Evolutionary conservation across 2,329 filamentous ascomycete genomes (phyloP).

Genomic region (Aspergillus sp.): DNA sequence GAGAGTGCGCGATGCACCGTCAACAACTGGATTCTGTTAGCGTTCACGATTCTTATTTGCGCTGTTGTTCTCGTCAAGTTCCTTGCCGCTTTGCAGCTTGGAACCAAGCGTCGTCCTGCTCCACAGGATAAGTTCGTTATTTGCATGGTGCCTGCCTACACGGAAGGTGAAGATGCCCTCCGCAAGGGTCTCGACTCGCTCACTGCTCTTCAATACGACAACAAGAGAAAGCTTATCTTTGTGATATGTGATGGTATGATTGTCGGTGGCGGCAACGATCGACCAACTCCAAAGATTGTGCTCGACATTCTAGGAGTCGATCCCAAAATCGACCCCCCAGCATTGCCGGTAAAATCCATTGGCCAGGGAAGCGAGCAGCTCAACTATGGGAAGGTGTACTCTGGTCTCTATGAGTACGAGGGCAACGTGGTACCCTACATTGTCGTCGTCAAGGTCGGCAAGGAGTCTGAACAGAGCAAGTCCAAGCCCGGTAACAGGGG

Average conservation of each 20-base stretch:
- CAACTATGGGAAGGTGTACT: slow-evolving; percentile 98
- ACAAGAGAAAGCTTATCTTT: slow-evolving; percentile 81
- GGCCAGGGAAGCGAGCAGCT: slow-evolving; percentile 88
- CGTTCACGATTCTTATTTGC: slow-evolving; percentile 83
- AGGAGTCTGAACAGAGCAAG: slow-evolving; percentile 89
- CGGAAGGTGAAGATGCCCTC: slow-evolving; percentile 93
- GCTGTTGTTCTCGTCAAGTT: slow-evolving; percentile 85
- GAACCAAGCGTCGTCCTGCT: slow-evolving; percentile 83
- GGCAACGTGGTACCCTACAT: slow-evolving; percentile 97
- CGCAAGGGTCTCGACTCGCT: slow-evolving; percentile 92
- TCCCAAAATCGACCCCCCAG: slow-evolving; percentile 92
- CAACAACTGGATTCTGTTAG: slow-evolving; percentile 88
- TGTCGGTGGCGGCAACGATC: slow-evolving; percentile 92
- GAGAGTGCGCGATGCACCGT: slow-evolving; percentile 74
- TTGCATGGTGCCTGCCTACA: slow-evolving; percentile 96
- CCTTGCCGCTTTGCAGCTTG: slow-evolving; percentile 87
- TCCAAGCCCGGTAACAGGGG: slow-evolving; percentile 96
- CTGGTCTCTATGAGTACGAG: slow-evolving; percentile 94
- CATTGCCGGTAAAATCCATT: slow-evolving; percentile 91
- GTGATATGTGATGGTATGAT: slow-evolving; percentile 64
- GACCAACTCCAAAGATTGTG: slow-evolving; percentile 96
- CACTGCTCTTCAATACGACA: slow-evolving; percentile 93
- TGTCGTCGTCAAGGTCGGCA: slow-evolving; percentile 95
- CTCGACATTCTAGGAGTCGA: slow-evolving; percentile 96
- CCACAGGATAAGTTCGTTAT: slow-evolving; percentile 99